Evolutionary conservation across 352 stramenopile species (phyloP).

Genomic region (Phytophthora crassamura): DNA sequence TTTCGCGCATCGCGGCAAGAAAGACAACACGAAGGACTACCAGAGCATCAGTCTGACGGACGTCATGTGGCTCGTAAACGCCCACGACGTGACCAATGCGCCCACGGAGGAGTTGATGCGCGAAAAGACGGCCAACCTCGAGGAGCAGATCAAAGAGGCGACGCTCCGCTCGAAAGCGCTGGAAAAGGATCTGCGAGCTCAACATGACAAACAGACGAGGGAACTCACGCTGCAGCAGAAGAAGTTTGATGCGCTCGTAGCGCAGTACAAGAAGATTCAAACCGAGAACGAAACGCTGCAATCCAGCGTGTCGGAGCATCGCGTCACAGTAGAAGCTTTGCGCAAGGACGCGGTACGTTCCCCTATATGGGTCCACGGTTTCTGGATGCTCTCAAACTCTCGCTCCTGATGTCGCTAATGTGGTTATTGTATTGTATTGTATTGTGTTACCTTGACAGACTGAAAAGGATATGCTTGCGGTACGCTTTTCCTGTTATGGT

Average conservation of each 20-base stretch:
- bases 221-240: constrained; percentile 78
- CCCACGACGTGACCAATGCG: constrained; percentile 69
- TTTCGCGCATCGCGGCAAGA: constrained; percentile 79
- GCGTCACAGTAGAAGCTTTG: constrained; percentile 71
- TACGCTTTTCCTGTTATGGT: constrained; percentile 33
- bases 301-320: constrained; percentile 64
- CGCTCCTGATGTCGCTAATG: constrained; percentile 1
- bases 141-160: constrained; percentile 89
- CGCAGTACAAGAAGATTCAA: constrained; percentile 85
- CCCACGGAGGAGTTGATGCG: constrained; percentile 87
- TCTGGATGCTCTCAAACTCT: background rate
- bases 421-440: constrained; percentile 9
- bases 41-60: constrained; percentile 85
- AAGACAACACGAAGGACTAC: constrained; percentile 92
- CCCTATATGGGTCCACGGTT: background rate
- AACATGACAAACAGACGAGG: constrained; percentile 80
- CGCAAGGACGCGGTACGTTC: constrained; percentile 84
- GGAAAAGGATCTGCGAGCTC: constrained; percentile 73
- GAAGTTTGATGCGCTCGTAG: constrained; percentile 80
- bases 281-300: constrained; percentile 84
- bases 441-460: constrained; percentile 50
- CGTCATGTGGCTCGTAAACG: constrained; percentile 88
- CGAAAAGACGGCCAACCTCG: constrained; percentile 89
- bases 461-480: constrained; percentile 87
- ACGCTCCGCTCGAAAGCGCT: constrained; percentile 69